phyloP scores from a whole-genome alignment of 148 eudicot genomes.

The Amaranthus palmeri region DNA sequence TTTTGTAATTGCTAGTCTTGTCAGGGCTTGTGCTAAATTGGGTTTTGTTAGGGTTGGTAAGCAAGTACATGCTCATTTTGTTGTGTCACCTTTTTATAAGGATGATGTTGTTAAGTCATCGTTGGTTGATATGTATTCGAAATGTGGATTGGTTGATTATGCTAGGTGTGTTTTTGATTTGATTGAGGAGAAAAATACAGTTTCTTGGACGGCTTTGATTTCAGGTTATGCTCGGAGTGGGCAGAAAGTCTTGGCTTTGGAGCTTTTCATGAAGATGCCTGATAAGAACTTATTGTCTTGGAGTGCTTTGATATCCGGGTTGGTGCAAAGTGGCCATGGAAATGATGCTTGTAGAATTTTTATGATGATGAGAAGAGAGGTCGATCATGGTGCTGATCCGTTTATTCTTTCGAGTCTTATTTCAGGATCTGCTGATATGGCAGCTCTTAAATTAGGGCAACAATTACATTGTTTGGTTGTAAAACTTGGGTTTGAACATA shows the following conservation, averaged over 20 bases:
- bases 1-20: conserved; percentile 53
- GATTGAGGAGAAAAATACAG: conserved; percentile 38
- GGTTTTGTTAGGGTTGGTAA: conserved; percentile 39
- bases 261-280: conserved; percentile 45
- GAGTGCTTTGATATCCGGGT: conserved; percentile 81
- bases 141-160: conserved; percentile 45
- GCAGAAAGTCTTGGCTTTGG: conserved; percentile 43
- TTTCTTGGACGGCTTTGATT: conserved; percentile 67
- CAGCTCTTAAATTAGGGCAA: conserved; percentile 55
- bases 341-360: conserved; percentile 40
- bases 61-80: conserved; percentile 63
- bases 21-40: conserved; percentile 51
- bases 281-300: conserved; percentile 48
- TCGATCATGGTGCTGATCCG: conserved; percentile 38
- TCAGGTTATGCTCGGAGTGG: conserved; percentile 62
- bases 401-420: conserved; percentile 49
- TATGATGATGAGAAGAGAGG: conserved; percentile 48
- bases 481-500: conserved; percentile 48
- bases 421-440: conserved; percentile 51
- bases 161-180: conserved; percentile 51
- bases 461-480: conserved; percentile 55
- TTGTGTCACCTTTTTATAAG: conserved; percentile 34
- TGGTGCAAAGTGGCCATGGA: conserved; percentile 56
- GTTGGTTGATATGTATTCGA: conserved; percentile 65
- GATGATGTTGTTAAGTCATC: conserved; percentile 68